A percentile compares a stretch with the other conserved stretches of the same genome.
Conservation (phyloP, 2,329 filamentous ascomycete genomes). For the Colletotrichum trifolii region DNA sequence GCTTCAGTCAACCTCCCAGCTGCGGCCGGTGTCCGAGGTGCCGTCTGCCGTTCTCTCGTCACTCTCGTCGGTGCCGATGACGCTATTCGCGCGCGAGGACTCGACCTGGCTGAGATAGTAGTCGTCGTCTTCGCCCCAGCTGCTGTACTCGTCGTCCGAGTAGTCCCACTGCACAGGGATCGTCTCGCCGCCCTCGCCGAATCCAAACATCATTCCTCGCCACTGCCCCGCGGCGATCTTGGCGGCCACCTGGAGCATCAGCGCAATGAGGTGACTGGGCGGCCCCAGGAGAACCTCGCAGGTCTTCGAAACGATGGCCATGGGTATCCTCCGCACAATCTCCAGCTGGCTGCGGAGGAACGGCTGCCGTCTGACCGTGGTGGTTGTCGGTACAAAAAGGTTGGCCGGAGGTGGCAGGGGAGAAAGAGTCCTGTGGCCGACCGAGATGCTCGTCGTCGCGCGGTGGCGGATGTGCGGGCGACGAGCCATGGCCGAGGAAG, state of each 20-base stretch:
- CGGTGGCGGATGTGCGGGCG: slow-evolving; percentile 61
- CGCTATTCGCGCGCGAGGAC: slow-evolving; percentile 42
- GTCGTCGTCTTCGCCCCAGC: slow-evolving; percentile 67
- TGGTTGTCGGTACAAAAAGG: slow-evolving; percentile 65
- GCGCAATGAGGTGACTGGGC: slow-evolving; percentile 79
- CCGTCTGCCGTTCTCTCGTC: slow-evolving; percentile 36
- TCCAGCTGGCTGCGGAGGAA: slow-evolving; percentile 53
- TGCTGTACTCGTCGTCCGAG: slow-evolving; percentile 65
- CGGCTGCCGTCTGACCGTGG: slow-evolving; percentile 39
- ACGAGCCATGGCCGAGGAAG: slow-evolving; percentile 44
- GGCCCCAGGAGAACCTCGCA: slow-evolving; percentile 81
- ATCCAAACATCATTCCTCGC: slow-evolving; percentile 69
- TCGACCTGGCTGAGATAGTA: slow-evolving; percentile 50
- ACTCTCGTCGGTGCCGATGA: slow-evolving; percentile 26
- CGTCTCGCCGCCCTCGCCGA: slow-evolving; percentile 62
- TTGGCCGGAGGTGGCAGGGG: slow-evolving; percentile 76
- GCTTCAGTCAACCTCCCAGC: slow-evolving; percentile 37
- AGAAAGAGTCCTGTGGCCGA: slow-evolving; percentile 68
- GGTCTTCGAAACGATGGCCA: slow-evolving; percentile 80
- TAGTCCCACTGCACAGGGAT: slow-evolving; percentile 72
- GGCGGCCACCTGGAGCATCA: slow-evolving; percentile 86
- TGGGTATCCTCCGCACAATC: slow-evolving; percentile 63
- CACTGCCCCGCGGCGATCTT: slow-evolving; percentile 75
- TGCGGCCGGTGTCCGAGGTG: slow-evolving; percentile 30
- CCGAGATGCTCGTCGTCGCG: slow-evolving; percentile 63